Base-by-base conservation (phyloP, 2,329 filamentous ascomycete genomes). In the Ophioceras dolichostomum region DNA sequence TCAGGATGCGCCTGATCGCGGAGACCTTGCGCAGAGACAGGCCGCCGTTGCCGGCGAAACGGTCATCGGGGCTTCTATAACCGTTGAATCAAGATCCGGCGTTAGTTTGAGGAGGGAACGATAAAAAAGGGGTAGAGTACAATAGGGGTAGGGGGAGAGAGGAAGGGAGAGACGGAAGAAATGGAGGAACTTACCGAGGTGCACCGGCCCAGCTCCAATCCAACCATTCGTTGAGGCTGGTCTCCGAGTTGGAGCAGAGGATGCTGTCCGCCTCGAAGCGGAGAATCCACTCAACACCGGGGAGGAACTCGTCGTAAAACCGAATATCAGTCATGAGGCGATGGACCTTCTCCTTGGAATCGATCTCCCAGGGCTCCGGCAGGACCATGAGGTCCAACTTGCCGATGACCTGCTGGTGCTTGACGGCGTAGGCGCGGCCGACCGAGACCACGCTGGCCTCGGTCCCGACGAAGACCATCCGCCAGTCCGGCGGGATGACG, bases 191-290 rank as follows among this genome's bases (percentile, higher is more conserved):
- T 20, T 50, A 68, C 67, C 61, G 63, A 13, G 65, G 61, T 4
- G 68, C 65, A 5, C 69, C 70, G 17, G 67, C 65, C 68, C 69
- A 74, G 44, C 64, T 61, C 56, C 62, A 73, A n/a, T 58, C 49
- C 9, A 73, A 53, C 66, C 67, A 73, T 5, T 71, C 64, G 44
- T 74, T 64, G 28, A 74, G 49, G 42, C 64, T 65, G 28, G 49
- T 57, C n/a, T 57, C 55, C 10, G 67, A 68, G 47, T 73, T 73
- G 39, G 68, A 63, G 45, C 70, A 74, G 32, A 73, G 51, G 32
- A 74, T 70, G 45, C 65, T 70, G 47, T 74, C 70, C n/a, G 61
- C 57, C 44, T 73, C 67, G 29, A 64, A 74, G 46, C 66, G 65
- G 37, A 75, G 54, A 19, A 74, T 50, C 67, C 67, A 73, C 50